Evolutionary conservation across 2,329 filamentous ascomycete species (phyloP).

Genomic region (Lecanoromycetidae sp.): DNA sequence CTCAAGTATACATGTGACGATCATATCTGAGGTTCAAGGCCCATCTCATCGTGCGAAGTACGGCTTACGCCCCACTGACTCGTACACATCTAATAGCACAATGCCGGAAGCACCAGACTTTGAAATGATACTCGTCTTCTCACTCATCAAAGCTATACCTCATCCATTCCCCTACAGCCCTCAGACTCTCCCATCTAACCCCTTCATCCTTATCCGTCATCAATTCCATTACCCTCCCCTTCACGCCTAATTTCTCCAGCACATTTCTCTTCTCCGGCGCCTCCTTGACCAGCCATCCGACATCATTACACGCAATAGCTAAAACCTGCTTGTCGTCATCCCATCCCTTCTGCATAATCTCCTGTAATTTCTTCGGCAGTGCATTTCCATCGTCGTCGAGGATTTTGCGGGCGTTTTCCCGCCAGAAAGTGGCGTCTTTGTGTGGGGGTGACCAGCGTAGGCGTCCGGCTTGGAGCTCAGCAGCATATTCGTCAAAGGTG

Average conservation of each 20-base stretch:
- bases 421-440: conserved; percentile 77
- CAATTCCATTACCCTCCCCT: conserved; percentile 80
- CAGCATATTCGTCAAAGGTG: conserved; percentile 58
- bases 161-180: conserved; percentile 68
- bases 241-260: conserved; percentile 73
- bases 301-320: conserved; percentile 85
- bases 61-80: too few species aligned
- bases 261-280: conserved; percentile 70
- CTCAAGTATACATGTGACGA: too few species aligned
- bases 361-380: conserved; percentile 67
- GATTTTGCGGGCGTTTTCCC: conserved; percentile 78
- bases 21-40: too few species aligned
- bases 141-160: conserved; percentile 51
- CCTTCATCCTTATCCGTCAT: conserved; percentile 84
- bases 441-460: conserved; percentile 89
- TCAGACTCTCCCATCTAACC: conserved; percentile 84
- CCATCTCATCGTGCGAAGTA: too few species aligned
- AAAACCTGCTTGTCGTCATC: conserved; percentile 77
- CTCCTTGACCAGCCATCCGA: conserved; percentile 78
- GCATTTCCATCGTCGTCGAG: conserved; percentile 71
- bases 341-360: conserved; percentile 71
- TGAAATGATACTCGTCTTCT: too few species aligned
- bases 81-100: too few species aligned
- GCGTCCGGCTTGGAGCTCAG: conserved; percentile 74
- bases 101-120: too few species aligned